Evolutionary conservation across 108 stramenopile genomes (phyloP).

Genomic region (Phaeodactylum tricornutum): DNA sequence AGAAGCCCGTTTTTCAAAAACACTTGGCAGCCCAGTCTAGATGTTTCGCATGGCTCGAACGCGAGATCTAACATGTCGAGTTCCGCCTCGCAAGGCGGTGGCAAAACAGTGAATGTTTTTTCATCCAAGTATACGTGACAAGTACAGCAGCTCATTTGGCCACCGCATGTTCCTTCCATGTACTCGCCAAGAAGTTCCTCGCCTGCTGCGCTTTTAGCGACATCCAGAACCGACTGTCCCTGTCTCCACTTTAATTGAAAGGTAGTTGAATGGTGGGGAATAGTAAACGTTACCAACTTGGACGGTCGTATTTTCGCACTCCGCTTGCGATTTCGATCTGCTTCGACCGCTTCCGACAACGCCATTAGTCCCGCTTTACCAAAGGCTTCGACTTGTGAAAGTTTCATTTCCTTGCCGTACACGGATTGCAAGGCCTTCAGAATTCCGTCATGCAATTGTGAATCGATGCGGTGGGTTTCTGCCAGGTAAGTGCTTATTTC

Average conservation of each 20-base stretch:
- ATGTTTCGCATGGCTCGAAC: conserved; percentile 34
- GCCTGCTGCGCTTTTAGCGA: conserved; percentile 9
- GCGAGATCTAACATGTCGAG: conserved; percentile 70
- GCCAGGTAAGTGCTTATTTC: background rate
- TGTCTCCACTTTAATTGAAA: conserved; percentile 13
- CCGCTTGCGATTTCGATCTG: conserved; percentile 1
- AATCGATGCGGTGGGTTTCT: background rate
- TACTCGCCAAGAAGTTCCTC: conserved; percentile 32
- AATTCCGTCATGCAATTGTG: conserved; percentile 12
- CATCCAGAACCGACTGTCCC: conserved; percentile 19
- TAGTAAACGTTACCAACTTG: background rate
- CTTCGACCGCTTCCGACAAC: conserved; percentile 13
- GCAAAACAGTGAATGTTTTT: conserved; percentile 36
- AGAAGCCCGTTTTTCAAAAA: conserved; percentile 31
- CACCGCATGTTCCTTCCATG: conserved; percentile 69
- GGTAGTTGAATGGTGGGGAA: conserved; percentile 15
- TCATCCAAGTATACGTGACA: conserved; percentile 66
- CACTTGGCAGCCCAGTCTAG: conserved; percentile 64
- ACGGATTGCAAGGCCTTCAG: conserved; percentile 15
- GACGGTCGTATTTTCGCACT: conserved; percentile 4
- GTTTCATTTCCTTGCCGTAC: conserved; percentile 10
- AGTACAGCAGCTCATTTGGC: conserved; percentile 70
- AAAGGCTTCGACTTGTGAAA: conserved; percentile 16
- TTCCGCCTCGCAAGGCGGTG: conserved; percentile 42
- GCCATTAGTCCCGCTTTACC: conserved; percentile 16